These are phyloP conservation scores for Colletotrichum eremochloae DNA, from an alignment of 2,329 filamentous ascomycete species.

Conservation along the genomic window DNA sequence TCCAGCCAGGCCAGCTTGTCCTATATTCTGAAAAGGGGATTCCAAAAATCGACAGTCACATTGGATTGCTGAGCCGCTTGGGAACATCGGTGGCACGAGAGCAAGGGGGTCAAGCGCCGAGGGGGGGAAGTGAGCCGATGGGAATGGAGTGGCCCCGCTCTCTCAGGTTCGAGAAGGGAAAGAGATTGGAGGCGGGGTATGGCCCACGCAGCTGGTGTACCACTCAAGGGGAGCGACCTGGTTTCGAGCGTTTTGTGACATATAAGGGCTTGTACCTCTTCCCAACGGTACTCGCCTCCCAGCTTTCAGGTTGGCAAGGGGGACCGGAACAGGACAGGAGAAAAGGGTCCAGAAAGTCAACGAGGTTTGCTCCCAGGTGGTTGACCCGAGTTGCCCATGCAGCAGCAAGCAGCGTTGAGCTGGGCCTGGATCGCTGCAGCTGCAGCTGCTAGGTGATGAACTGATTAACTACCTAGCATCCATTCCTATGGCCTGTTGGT, in stretches of 20 bases:
- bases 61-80: conserved; percentile 31
- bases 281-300: conserved; percentile 12
- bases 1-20: neutral
- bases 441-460: neutral
- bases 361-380: neutral
- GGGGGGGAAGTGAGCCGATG: neutral
- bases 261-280: conserved; percentile 12
- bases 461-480: neutral
- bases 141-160: conserved; percentile 4
- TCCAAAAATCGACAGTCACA: neutral
- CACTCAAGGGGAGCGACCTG: conserved; percentile 6
- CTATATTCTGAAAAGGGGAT: neutral
- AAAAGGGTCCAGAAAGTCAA: conserved; percentile 20
- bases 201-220: neutral
- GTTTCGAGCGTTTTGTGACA: neutral
- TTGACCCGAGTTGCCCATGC: too few species aligned
- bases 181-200: conserved; percentile 39
- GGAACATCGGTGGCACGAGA: conserved; percentile 19
- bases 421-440: neutral
- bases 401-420: too few species aligned
- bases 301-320: neutral
- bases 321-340: neutral
- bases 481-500: neutral
- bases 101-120: conserved; percentile 24
- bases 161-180: conserved; percentile 38